A percentile compares a stretch with the other conserved stretches of the same genome.
Evolutionary conservation across 2,329 filamentous ascomycete genomes (phyloP).

Genomic region (Penicillium sp.): DNA sequence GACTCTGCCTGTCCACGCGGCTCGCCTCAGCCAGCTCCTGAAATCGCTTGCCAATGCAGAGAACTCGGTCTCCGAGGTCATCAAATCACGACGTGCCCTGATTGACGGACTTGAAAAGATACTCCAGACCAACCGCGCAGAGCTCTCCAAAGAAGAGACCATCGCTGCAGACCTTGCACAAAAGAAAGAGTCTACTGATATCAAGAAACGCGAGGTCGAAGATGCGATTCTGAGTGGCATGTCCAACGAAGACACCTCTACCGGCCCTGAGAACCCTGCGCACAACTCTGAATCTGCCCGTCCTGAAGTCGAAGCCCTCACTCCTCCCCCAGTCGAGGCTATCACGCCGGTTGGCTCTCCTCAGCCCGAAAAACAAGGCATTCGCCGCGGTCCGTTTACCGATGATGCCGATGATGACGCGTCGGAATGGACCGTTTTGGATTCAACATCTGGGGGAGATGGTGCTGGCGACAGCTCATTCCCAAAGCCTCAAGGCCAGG

Average conservation of each 20-base stretch:
- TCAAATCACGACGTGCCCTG: conserved; percentile 78
- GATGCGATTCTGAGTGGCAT: conserved; percentile 86
- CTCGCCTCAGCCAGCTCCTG: conserved; percentile 82
- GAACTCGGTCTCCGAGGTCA: conserved; percentile 81
- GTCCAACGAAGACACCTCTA: conserved; percentile 59
- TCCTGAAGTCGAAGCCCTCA: conserved; percentile 82
- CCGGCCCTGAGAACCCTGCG: conserved; percentile 40
- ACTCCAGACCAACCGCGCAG: conserved; percentile 69
- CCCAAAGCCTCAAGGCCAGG: conserved; percentile 18
- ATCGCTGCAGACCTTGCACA: conserved; percentile 63
- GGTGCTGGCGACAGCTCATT: conserved; percentile 18
- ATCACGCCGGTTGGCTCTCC: conserved; percentile 56
- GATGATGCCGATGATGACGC: conserved; percentile 13
- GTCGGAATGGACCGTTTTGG: conserved; percentile 14
- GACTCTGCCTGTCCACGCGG: conserved; percentile 86
- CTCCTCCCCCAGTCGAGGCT: conserved; percentile 69
- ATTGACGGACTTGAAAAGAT: conserved; percentile 81
- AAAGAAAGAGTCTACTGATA: conserved; percentile 73
- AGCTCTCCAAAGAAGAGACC: conserved; percentile 69
- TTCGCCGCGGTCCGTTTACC: conserved; percentile 29
- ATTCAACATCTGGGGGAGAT: conserved; percentile 20
- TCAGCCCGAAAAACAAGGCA: conserved; percentile 35
- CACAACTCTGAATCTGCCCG: conserved; percentile 48
- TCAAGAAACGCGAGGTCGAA: conserved; percentile 85
- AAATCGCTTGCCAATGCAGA: conserved; percentile 88